phyloP scores from a whole-genome alignment of 768 basidiomycete species.

The Leccinellum albellum region DNA sequence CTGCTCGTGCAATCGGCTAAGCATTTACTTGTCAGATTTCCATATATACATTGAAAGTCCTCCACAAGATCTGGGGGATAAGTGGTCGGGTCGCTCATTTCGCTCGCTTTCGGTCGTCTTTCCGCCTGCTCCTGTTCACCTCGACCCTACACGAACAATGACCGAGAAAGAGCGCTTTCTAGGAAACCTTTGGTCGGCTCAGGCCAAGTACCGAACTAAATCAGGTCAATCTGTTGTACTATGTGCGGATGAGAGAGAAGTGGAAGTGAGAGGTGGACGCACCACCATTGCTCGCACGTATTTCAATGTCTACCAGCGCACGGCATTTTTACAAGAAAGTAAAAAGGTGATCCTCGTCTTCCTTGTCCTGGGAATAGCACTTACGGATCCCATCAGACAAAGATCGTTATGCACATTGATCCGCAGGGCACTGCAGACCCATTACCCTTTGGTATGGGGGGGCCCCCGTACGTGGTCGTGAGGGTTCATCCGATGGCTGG shows the following conservation, averaged over 20 bases:
- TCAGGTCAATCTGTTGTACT: conserved; percentile 71
- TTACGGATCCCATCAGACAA: conserved; percentile 51
- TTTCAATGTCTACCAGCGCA: conserved; percentile 85
- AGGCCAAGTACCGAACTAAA: conserved; percentile 75
- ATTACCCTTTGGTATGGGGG: conserved; percentile 67
- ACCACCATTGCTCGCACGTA: conserved; percentile 74
- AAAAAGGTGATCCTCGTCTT: conserved; percentile 58
- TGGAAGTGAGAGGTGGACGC: conserved; percentile 62
- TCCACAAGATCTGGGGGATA: conserved; percentile 76
- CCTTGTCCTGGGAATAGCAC: not conserved
- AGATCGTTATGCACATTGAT: conserved; percentile 86
- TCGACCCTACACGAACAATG: conserved; percentile 63
- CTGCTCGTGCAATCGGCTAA: conserved; percentile 6
- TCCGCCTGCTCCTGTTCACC: conserved; percentile 62
- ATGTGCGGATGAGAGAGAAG: conserved; percentile 67
- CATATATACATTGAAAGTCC: conserved; percentile 82
- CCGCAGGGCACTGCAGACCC: conserved; percentile 69
- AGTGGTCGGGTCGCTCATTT: conserved; percentile 86
- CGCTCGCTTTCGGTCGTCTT: conserved; percentile 75
- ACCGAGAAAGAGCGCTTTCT: conserved; percentile 78
- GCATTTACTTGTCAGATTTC: conserved; percentile 53
- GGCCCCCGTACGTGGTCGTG: conserved; percentile 75
- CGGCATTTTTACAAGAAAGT: conserved; percentile 69
- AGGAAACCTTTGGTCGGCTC: conserved; percentile 85
- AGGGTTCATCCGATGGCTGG: conserved; percentile 82